These are phyloP conservation scores for Prunus padus DNA, from an alignment of 306 rosid genomes.

Conservation along the genomic window DNA sequence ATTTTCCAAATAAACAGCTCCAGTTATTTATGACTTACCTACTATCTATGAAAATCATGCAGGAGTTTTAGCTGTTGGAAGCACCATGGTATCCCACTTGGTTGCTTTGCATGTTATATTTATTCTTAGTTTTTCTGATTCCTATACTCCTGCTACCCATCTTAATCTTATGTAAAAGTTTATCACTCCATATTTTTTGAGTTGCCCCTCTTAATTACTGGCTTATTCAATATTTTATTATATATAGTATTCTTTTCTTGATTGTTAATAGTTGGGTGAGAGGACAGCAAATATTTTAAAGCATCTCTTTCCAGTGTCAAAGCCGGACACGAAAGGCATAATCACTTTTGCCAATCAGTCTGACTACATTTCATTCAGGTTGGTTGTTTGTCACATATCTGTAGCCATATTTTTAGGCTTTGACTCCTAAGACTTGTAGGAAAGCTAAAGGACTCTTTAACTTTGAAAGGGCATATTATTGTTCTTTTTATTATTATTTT, in stretches of 20 bases:
- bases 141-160: neutral
- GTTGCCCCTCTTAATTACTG: neutral
- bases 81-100: neutral
- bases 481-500: too few species aligned
- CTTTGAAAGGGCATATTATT: too few species aligned
- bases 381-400: slow-evolving; percentile 10
- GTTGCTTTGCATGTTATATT: too few species aligned
- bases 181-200: neutral
- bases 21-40: neutral
- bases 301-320: slow-evolving; percentile 88
- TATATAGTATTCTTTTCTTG: slow-evolving; percentile 19
- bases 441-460: neutral
- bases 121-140: neutral
- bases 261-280: slow-evolving; percentile 64
- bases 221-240: neutral
- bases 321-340: slow-evolving; percentile 82
- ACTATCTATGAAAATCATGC: neutral
- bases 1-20: neutral
- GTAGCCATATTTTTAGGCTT: neutral
- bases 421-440: neutral
- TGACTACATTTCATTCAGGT: slow-evolving; percentile 90
- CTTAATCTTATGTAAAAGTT: neutral
- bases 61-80: slow-evolving; percentile 11
- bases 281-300: slow-evolving; percentile 79
- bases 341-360: slow-evolving; percentile 76